Evolutionary conservation across 2,329 filamentous ascomycete genomes (phyloP), one percentile per base, ranked within the genome.

Genomic region (Pseudofabraea citricarpa): DNA sequence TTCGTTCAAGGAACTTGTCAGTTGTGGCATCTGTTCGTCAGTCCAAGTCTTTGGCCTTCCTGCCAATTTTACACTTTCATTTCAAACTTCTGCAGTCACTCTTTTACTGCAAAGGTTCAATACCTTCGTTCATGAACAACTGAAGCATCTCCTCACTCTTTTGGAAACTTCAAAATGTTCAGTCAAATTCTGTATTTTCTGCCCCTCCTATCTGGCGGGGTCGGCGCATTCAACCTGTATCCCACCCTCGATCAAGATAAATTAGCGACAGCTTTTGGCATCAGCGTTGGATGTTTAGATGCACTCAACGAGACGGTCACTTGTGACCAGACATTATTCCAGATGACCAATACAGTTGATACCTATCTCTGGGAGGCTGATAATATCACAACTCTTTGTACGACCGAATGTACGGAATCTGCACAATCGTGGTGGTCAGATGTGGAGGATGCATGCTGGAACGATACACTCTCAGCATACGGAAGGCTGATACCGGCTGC

Each of bases 321-420:
- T 12, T 47, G 44, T 18, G 37, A 47, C 26, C 15, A 24, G n/a
- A 38, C 24, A 6, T 22, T 47, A 2, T 44, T 44, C 22, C 36
- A 41, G 15, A 36, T 35, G 41, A n/a, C 41, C 5, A 15, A 31
- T 3, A 39, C 18, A n/a, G 47, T 53, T 15, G 50, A 53, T 22
- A 44, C 45, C 29, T 49, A 43, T 15, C 47, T 35, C 19, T 53
- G 50, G 50, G 40, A 41, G 10, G 20, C 39, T 8, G 44, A 51
- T 7, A 51, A 53, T 31, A 6, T 53, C 4, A 51, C 50, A 12
- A 40, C 36, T 26, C 37, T 51, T 7, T 53, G 50, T 22, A 41
- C 31, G n/a, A 13, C 41, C 3, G 39, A 45, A 9, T 47, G 41
- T 20, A 24, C 21, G 12, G 21, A 16, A 12, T 41, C 46, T 36